Evolutionary conservation across 2,329 filamentous ascomycete species (phyloP).

Genomic region (Aspergillus fumigatiaffinis): DNA sequence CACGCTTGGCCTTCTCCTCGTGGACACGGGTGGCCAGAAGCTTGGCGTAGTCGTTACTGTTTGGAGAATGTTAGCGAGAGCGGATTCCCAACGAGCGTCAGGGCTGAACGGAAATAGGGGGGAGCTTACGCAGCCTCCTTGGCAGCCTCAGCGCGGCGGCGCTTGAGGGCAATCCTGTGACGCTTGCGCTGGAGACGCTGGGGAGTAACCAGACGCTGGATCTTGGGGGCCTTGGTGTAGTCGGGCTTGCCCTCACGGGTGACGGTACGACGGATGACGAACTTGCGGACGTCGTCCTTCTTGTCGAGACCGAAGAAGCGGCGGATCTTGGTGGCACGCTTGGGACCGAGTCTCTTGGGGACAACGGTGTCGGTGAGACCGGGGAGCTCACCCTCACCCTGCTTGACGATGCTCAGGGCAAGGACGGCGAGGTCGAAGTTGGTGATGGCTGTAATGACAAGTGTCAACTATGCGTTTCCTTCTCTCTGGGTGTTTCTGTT

Average conservation of each 20-base stretch:
- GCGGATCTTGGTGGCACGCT: conserved; percentile 99
- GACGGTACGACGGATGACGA: conserved; percentile 98
- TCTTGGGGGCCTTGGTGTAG: conserved; percentile 99
- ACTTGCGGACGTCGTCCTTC: conserved; percentile 99
- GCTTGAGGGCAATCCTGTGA: conserved; percentile 96
- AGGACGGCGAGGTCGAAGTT: conserved; percentile 92
- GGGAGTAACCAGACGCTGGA: conserved; percentile 98
- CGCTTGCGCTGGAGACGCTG: conserved; percentile 99
- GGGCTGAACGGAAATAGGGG: background rate
- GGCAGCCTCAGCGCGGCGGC: conserved; percentile 91
- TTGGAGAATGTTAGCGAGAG: conserved; percentile 23
- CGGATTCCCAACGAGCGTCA: conserved; percentile 14
- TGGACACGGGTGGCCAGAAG: conserved; percentile 94
- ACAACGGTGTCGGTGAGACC: conserved; percentile 96
- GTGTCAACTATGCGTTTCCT: conserved; percentile 11
- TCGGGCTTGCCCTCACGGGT: conserved; percentile 93
- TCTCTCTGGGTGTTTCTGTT: background rate
- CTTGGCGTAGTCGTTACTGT: conserved; percentile 91
- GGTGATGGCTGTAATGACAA: conserved; percentile 69
- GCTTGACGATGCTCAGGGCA: conserved; percentile 94
- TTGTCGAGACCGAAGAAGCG: conserved; percentile 99
- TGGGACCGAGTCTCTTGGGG: conserved; percentile 98
- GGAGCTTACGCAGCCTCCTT: conserved; percentile 93
- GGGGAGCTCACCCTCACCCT: conserved; percentile 90
- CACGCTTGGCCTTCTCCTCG: conserved; percentile 92